Conservation (phyloP, 108 stramenopile genomes). For the Nitzschia sp. region DNA sequence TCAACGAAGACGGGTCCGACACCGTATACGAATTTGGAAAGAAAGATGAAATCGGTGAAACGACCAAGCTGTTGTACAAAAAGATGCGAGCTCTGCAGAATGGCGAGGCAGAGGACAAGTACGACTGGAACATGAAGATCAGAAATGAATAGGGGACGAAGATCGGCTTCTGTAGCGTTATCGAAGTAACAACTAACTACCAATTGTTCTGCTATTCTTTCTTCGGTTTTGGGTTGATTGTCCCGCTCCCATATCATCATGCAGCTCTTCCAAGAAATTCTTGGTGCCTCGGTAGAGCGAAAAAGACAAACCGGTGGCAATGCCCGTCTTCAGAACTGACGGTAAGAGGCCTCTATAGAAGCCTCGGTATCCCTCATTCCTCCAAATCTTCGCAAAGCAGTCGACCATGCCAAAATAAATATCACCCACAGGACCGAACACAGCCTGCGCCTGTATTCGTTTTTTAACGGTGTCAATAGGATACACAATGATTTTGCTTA, state of each 20-base stretch:
- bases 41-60: slow-evolving; percentile 74
- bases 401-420: slow-evolving; percentile 57
- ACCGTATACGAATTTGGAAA: slow-evolving; percentile 73
- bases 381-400: slow-evolving; percentile 60
- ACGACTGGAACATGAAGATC: slow-evolving; percentile 84
- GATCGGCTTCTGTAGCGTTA: too few species aligned
- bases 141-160: slow-evolving; percentile 15
- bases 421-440: slow-evolving; percentile 35
- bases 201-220: too few species aligned
- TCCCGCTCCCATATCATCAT: slow-evolving; percentile 17
- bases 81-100: slow-evolving; percentile 89
- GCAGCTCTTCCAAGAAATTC: slow-evolving; percentile 33
- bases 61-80: slow-evolving; percentile 84
- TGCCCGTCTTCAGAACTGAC: slow-evolving; percentile 52
- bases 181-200: too few species aligned
- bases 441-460: slow-evolving; percentile 90
- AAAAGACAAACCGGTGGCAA: slow-evolving; percentile 51
- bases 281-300: slow-evolving; percentile 43
- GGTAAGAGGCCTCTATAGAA: slow-evolving; percentile 77
- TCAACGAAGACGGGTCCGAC: slow-evolving; percentile 54
- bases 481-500: slow-evolving; percentile 89
- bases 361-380: slow-evolving; percentile 58
- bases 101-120: slow-evolving; percentile 91
- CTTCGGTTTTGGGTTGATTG: too few species aligned
- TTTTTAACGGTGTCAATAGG: slow-evolving; percentile 95